phyloP scores from a whole-genome alignment of 1,284 basidiomycete species.

The Cystobasidium sp. region DNA sequence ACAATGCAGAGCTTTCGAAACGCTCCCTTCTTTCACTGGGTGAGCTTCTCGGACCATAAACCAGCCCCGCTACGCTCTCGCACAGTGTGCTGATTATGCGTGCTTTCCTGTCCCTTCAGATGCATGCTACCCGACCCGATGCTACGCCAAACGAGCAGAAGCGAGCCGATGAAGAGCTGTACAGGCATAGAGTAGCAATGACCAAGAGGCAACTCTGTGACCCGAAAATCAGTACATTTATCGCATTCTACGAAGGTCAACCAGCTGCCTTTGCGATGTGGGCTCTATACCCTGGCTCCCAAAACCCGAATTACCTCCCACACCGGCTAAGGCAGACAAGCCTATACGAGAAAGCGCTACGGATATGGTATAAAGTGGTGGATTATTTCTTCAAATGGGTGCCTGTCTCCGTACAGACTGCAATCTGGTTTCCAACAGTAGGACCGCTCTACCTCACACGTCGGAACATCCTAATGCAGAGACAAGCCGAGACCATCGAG shows the following conservation, averaged over 20 bases:
- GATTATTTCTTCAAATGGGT: background rate
- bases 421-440: conserved; percentile 1
- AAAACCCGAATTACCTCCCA: background rate
- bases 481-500: background rate
- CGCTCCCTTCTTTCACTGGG: conserved; percentile 10
- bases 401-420: background rate
- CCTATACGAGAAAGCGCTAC: background rate
- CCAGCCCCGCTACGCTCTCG: background rate
- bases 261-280: conserved; percentile 5
- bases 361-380: conserved; percentile 6
- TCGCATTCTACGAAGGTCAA: conserved; percentile 6
- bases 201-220: background rate
- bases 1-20: background rate
- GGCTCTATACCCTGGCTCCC: background rate
- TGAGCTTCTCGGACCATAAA: background rate
- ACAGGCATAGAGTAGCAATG: background rate
- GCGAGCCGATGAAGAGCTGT: background rate
- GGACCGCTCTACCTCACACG: background rate
- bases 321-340: background rate
- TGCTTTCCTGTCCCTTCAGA: background rate
- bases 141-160: background rate
- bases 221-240: background rate
- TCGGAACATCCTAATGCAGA: background rate
- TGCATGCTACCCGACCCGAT: background rate
- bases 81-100: background rate